phyloP scores from a whole-genome alignment of 2,329 filamentous ascomycete genomes.

The Pseudopyrenochaeta lycopersici region DNA sequence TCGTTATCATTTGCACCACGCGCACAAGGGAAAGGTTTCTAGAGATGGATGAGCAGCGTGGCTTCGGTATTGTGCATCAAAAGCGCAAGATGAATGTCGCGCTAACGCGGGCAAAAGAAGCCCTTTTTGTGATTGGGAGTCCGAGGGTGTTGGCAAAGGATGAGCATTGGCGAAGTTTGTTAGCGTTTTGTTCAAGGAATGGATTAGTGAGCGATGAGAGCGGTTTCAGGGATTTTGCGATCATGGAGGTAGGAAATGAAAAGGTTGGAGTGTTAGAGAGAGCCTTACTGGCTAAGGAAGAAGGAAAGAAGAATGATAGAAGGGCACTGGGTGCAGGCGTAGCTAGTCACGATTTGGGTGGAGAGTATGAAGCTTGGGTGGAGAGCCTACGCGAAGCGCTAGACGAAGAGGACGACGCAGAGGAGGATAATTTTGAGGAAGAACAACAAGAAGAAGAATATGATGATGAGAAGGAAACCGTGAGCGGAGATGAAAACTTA shows the following conservation, averaged over 20 bases:
- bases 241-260: background rate
- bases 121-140: constrained; percentile 53
- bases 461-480: background rate
- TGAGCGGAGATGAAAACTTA: background rate
- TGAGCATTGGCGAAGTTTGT: constrained; percentile 47
- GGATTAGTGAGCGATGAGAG: constrained; percentile 36
- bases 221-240: constrained; percentile 11
- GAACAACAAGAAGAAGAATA: constrained; percentile 1
- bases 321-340: constrained; percentile 25
- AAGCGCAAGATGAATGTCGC: constrained; percentile 56
- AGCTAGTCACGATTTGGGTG: constrained; percentile 9
- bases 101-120: constrained; percentile 56
- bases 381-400: constrained; percentile 28
- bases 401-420: constrained; percentile 34
- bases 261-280: constrained; percentile 38
- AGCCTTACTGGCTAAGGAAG: constrained; percentile 33
- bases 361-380: constrained; percentile 35
- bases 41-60: constrained; percentile 36
- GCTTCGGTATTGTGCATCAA: constrained; percentile 50
- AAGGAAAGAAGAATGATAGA: background rate
- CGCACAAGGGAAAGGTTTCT: constrained; percentile 46
- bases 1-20: constrained; percentile 58
- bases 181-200: constrained; percentile 52
- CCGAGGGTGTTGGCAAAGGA: constrained; percentile 49
- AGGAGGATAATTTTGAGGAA: constrained; percentile 2